Base-by-base conservation (phyloP, 23 red algal species). In the Gracilariopsis chorda region DNA sequence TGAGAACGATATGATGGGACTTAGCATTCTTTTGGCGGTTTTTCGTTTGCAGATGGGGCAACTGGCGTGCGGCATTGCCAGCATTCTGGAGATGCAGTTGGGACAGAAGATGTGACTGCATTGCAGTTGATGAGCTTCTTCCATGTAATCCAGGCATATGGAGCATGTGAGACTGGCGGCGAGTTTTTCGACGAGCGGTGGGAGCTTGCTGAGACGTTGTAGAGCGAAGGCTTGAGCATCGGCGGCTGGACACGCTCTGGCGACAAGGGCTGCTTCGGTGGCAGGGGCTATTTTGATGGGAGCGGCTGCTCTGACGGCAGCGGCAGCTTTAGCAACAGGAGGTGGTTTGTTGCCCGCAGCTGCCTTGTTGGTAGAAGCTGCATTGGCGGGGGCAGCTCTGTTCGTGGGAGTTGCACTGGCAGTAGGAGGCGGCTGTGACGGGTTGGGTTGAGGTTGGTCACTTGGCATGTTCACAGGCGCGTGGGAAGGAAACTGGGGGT, bases 91-190 rank as follows among this genome's bases (percentile, higher is more conserved):
- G n/a, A 78, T 36, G 58, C 85, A 89, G 2, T 24, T 4, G 7
- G 85, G 13, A 27, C 85, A 89, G 51, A 89, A 89, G 23, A 89
- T 36, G 56, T 89, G 85, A 13, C 85, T 63, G 72, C 85, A 89
- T 34, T 78, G 65, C 12, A 89, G 85, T 36, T 89, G 85, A 14
- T 69, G 65, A 4, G 85, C 85, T 11, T 78, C 41, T 1, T 63
- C 14, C 85, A 89, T 89, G 14, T 29, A 25, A 7, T 78, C 69
- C 17, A 89, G 85, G 47, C 85, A 89, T 12, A 89, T 56, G 48
- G 85, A 51, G 58, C 85, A 89, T 0, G 85, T 89, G 47, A 89
- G 33, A 20, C 42, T 61, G 49, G 9, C 7, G 5, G 48, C 4
- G 12, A 89, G 72, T 17, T 75, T 43, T 6, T 89, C 70, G 33